These are phyloP conservation scores for Claviceps humidiphila DNA, from an alignment of 2,329 filamentous ascomycete species.

Conservation along the genomic window DNA sequence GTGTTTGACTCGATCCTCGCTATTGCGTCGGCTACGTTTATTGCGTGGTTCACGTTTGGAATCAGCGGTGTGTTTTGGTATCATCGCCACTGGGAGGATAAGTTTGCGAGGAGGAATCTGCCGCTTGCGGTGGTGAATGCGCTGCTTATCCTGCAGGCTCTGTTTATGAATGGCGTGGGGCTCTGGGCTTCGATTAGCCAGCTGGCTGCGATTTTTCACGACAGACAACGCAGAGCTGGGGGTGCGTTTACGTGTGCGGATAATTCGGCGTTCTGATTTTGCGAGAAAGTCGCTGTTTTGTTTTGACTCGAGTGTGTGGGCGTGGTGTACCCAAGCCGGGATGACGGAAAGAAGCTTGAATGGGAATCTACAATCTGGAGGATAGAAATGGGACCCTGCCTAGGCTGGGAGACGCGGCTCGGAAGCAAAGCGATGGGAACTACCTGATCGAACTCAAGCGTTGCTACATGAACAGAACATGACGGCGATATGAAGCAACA, in stretches of 20 bases:
- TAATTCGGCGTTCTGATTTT: conserved; percentile 21
- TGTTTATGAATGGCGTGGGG: conserved; percentile 23
- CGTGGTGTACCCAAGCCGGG: no score
- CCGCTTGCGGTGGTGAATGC: conserved; percentile 11
- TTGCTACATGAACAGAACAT: no score
- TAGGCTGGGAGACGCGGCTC: no score
- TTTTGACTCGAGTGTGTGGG: no score
- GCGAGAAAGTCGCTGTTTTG: no score
- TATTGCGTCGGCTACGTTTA: conserved; percentile 23
- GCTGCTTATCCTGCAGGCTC: conserved; percentile 18
- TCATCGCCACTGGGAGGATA: conserved; percentile 21
- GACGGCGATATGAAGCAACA: no score
- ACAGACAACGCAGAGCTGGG: conserved; percentile 11
- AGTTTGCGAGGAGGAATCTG: conserved; percentile 4
- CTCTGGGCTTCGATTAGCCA: conserved; percentile 21
- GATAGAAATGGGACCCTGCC: no score
- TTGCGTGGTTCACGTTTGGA: conserved; percentile 23
- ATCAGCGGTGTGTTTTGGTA: conserved; percentile 23
- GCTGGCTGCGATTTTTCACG: conserved; percentile 15
- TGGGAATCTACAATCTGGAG: no score
- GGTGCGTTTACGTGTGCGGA: conserved; percentile 21
- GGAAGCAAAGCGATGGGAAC: no score
- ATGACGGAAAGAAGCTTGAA: no score
- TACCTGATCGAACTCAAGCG: no score
- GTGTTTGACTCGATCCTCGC: conserved; percentile 25